Percentiles rank a stretch among this genome's conserved stretches.
Evolutionary conservation across 192 early-diverging fungal species (phyloP).

Genomic region (Gonapodya sp.): DNA sequence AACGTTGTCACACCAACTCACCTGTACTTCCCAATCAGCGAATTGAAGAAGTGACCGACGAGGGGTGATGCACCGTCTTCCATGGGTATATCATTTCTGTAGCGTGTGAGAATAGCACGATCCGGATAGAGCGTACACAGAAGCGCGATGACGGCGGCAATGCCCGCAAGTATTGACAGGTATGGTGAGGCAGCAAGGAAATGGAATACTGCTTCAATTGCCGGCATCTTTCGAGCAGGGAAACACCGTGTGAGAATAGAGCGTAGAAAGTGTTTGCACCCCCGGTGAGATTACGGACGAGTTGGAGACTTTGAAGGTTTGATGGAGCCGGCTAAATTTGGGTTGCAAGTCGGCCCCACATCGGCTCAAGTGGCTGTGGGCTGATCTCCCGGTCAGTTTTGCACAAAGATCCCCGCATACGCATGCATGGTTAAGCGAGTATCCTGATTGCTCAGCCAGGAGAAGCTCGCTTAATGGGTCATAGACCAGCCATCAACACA

Average conservation of each 20-base stretch:
- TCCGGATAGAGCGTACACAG: neutral
- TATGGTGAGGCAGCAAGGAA: neutral
- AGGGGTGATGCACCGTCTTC: neutral
- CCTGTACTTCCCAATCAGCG: neutral
- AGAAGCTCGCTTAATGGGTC: too few species aligned
- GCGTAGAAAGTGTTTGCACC: neutral
- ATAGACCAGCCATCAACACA: too few species aligned
- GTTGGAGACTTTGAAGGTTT: neutral
- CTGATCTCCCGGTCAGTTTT: too few species aligned
- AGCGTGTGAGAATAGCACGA: constrained; percentile 4
- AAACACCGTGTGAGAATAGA: too few species aligned
- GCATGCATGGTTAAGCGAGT: too few species aligned
- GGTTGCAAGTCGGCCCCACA: too few species aligned
- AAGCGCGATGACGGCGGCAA: neutral
- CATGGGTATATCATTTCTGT: neutral
- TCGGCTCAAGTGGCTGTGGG: neutral
- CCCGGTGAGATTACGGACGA: neutral
- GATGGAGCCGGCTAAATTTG: neutral
- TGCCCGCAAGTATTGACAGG: neutral
- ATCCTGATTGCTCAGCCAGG: too few species aligned
- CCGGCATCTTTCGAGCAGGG: too few species aligned
- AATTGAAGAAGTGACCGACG: neutral
- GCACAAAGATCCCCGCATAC: too few species aligned
- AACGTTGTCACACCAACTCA: too few species aligned
- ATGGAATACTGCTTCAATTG: neutral